phyloP scores from a whole-genome alignment of 1,284 basidiomycete genomes.

The Ustilago cynodontis region DNA sequence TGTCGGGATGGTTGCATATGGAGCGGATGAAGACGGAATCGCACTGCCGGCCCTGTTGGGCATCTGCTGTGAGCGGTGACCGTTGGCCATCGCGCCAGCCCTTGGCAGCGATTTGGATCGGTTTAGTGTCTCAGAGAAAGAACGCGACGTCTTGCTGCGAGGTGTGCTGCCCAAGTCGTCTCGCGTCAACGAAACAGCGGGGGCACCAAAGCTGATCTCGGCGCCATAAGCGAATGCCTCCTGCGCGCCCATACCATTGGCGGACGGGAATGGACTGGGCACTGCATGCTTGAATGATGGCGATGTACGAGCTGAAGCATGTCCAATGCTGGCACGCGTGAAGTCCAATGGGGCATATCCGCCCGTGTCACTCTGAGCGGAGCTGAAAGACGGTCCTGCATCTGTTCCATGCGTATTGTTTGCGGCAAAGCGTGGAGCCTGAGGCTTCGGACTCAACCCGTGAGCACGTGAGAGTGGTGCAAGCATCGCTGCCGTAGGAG shows the following conservation, averaged over 20 bases:
- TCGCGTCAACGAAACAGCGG: conserved; percentile 27
- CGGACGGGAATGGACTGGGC: conserved; percentile 25
- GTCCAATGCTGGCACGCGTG: conserved; percentile 39
- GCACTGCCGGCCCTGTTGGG: not conserved
- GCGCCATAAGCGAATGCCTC: conserved; percentile 60
- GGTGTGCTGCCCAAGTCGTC: conserved; percentile 42
- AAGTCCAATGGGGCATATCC: conserved; percentile 40
- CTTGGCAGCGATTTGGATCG: conserved; percentile 58
- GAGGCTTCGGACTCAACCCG: conserved; percentile 58
- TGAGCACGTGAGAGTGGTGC: conserved; percentile 63
- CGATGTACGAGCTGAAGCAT: conserved; percentile 55
- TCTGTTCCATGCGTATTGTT: conserved; percentile 16
- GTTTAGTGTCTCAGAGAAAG: conserved; percentile 57
- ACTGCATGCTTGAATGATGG: conserved; percentile 53
- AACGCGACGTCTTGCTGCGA: conserved; percentile 49
- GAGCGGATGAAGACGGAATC: conserved; percentile 3
- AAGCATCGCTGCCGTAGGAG: conserved; percentile 65
- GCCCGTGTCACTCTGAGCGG: conserved; percentile 54
- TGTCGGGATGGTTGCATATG: conserved; percentile 13
- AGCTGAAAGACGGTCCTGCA: conserved; percentile 34
- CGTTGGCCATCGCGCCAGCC: conserved; percentile 26
- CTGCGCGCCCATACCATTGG: conserved; percentile 30
- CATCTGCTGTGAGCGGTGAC: conserved; percentile 4
- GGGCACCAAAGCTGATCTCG: conserved; percentile 59
- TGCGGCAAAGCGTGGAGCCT: conserved; percentile 33